phyloP scores from a whole-genome alignment of 441 rosid genomes.

The Kokia cookei region DNA sequence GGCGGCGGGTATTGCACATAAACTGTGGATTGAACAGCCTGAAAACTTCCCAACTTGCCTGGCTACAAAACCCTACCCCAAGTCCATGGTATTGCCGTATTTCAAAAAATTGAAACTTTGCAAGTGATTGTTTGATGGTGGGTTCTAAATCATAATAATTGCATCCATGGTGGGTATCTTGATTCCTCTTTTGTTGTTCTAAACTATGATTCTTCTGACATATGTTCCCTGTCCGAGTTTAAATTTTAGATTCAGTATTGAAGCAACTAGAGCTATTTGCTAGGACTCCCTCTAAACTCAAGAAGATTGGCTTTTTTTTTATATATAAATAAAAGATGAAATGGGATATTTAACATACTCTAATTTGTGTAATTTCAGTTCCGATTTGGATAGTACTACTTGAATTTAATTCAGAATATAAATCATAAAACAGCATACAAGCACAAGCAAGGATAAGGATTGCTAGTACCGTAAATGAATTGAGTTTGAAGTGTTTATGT shows the following conservation, averaged over 20 bases:
- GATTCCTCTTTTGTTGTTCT: not conserved
- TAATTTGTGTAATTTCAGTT: no score
- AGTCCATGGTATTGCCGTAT: conserved; percentile 48
- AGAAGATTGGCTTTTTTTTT: not conserved
- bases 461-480: no score
- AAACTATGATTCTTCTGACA: not conserved
- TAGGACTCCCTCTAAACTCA: not conserved
- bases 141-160: not conserved
- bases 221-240: not conserved
- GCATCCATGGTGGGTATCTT: not conserved
- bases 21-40: conserved; percentile 86
- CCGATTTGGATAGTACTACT: no score
- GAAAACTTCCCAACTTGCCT: conserved; percentile 85
- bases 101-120: conserved; percentile 88
- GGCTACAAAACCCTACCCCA: conserved; percentile 82
- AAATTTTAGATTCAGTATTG: not conserved
- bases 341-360: no score
- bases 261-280: not conserved
- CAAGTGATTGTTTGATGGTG: conserved; percentile 38
- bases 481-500: no score
- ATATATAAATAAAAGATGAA: no score
- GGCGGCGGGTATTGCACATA: conserved; percentile 61
- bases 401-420: no score
- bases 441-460: no score
- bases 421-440: no score